phyloP scores from a whole-genome alignment of 148 eudicot species.

The Oxyria digyna region DNA sequence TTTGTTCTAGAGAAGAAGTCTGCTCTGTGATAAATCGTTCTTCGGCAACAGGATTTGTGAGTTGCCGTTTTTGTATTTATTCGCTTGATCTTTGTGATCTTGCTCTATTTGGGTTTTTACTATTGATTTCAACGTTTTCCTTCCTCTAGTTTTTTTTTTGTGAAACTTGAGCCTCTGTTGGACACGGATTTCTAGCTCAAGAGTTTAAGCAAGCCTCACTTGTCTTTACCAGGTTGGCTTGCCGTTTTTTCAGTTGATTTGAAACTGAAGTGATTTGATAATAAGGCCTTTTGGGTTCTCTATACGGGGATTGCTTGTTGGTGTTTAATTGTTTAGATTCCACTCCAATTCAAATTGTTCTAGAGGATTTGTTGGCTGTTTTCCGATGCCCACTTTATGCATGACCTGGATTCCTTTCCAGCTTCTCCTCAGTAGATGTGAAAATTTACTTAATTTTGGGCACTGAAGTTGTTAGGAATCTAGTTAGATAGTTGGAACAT shows the following conservation, averaged over 20 bases:
- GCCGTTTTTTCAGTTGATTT: neutral
- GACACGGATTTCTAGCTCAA: neutral
- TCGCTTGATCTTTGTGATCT: neutral
- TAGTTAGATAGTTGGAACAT: neutral
- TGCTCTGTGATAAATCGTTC: neutral
- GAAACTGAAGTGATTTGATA: neutral
- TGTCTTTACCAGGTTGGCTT: neutral
- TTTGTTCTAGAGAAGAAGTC: neutral
- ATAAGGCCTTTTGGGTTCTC: neutral
- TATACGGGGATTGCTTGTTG: neutral
- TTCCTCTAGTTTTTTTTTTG: neutral
- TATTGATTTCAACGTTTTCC: constrained; percentile 17
- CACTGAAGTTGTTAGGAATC: neutral
- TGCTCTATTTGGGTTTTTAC: constrained; percentile 2
- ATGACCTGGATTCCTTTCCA: neutral
- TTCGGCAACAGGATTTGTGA: neutral
- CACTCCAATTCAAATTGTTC: neutral
- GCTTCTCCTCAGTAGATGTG: neutral
- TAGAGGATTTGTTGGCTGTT: neutral
- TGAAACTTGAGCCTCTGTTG: neutral
- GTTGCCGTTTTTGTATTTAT: neutral
- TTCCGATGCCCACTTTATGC: neutral
- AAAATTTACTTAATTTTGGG: neutral
- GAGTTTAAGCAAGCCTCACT: neutral
- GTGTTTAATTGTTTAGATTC: neutral